Conservation (phyloP, 2,329 filamentous ascomycete genomes). For the Curvularia eragrostidis region DNA sequence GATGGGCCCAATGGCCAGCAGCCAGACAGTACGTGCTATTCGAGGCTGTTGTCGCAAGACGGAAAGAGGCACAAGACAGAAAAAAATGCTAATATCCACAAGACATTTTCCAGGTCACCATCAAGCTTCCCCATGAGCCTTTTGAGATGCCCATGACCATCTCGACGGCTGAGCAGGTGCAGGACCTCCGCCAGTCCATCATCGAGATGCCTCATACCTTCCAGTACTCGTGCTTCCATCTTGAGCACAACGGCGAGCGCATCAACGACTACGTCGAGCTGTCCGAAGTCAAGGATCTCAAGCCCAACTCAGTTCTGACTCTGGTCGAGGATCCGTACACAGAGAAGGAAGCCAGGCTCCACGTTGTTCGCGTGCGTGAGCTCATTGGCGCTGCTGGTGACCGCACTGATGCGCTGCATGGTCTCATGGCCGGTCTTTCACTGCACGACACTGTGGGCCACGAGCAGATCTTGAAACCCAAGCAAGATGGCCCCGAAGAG, state of each 20-base stretch:
- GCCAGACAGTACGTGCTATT: slow-evolving; percentile 40
- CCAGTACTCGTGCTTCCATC: slow-evolving; percentile 98
- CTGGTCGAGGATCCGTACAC: slow-evolving; percentile 96
- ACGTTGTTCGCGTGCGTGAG: slow-evolving; percentile 88
- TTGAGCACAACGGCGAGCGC: slow-evolving; percentile 85
- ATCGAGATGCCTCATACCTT: slow-evolving; percentile 92
- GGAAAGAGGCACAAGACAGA: neutral
- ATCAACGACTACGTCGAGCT: slow-evolving; percentile 96
- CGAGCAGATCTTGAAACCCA: slow-evolving; percentile 39
- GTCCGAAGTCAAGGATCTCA: slow-evolving; percentile 83
- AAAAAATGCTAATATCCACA: slow-evolving; percentile 13
- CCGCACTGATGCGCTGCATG: slow-evolving; percentile 84
- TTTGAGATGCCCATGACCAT: slow-evolving; percentile 86
- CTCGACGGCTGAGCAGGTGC: slow-evolving; percentile 91
- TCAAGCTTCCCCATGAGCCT: slow-evolving; percentile 81
- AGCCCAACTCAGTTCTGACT: slow-evolving; percentile 76
- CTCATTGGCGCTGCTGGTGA: slow-evolving; percentile 91
- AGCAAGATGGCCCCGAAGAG: slow-evolving; percentile 42
- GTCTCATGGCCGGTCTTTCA: slow-evolving; percentile 82
- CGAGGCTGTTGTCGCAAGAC: neutral
- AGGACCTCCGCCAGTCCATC: slow-evolving; percentile 95
- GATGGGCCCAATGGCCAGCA: slow-evolving; percentile 38
- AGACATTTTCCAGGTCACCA: slow-evolving; percentile 73
- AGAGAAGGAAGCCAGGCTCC: slow-evolving; percentile 96
- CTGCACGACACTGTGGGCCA: slow-evolving; percentile 80